Base-by-base conservation (phyloP, 805 yeast genomes). In the Kodamaea jinghongensis region DNA sequence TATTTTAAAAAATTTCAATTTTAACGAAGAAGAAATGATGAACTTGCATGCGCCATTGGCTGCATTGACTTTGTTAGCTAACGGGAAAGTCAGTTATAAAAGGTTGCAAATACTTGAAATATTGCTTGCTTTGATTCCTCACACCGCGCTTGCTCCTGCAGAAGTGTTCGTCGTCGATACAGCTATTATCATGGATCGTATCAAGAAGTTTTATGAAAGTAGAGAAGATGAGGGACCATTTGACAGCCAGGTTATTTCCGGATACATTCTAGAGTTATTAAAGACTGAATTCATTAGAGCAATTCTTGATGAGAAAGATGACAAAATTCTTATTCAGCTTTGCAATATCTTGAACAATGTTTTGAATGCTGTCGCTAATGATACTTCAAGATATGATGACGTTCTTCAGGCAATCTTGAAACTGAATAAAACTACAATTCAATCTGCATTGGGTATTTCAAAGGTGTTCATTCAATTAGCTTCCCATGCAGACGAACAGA, bases 1-100 rank as follows among this genome's bases (percentile, higher is more conserved):
- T 56, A 70, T 86, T 12, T 47, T 88, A 9, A 65, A 68, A 15
- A 73, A 74, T 38, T 91, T 87, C 64, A 77, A 86, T 47, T 79
- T 89, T 20, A 77, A 75, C 30, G 99, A 91, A 47, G 97, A 89
- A 49, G 98, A 89, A 46, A 87, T 88, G 84, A 61, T 83, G 6
- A 65, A 78, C 0, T 71, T 75, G 13, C 96, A 91, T 55, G 64
- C 85, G 6, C 97, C 98, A 0, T 60, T 87, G 31, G 71, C 85
- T 0, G 55, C 89, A 1, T 49, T 87, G 75, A 1, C 42, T 72
- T 2, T 53, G 83, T 15, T 41, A 20, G 17, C 67, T 3, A 51
- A 56, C 14, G 22, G 41, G 10, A 27, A 36, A 1, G 31, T 51
- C 5, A 44, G 39, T 8, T 30, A 15, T 2, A 37, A 58, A 16